Percentiles rank a stretch among this genome's conserved stretches.
These are phyloP conservation scores for Blastomyces silverae DNA, from an alignment of 2,329 filamentous ascomycete genomes.

Conservation along the genomic window DNA sequence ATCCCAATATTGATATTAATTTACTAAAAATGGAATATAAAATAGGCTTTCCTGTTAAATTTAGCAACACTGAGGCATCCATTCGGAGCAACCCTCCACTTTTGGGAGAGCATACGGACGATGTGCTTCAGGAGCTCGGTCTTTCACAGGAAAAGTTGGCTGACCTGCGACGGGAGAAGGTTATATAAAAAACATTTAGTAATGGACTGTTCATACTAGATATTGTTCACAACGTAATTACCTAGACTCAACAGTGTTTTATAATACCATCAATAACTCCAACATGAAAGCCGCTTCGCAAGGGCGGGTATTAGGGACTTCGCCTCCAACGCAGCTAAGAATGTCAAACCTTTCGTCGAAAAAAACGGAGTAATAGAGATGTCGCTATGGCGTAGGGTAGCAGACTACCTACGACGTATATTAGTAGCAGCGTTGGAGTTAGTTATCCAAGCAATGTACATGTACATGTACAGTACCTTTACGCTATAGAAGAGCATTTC, in stretches of 20 bases:
- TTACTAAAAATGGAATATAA: neutral
- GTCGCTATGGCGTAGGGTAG: neutral
- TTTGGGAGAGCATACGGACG: constrained; percentile 31
- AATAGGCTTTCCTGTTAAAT: constrained; percentile 29
- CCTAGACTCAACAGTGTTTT: neutral
- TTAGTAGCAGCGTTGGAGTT: neutral
- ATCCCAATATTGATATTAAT: neutral
- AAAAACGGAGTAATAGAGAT: neutral
- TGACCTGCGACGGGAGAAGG: constrained; percentile 21
- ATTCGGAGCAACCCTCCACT: constrained; percentile 26
- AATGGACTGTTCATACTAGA: neutral
- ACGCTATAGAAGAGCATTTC: no score
- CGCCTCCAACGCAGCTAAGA: neutral
- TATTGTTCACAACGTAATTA: neutral
- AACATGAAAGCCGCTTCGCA: neutral
- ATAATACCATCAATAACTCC: neutral
- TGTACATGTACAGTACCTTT: no score
- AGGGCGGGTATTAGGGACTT: no score
- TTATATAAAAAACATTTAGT: neutral
- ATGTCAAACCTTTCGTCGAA: neutral
- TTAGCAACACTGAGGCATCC: constrained; percentile 26
- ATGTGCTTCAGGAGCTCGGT: constrained; percentile 25
- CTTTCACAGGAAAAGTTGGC: constrained; percentile 20
- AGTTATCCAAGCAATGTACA: no score
- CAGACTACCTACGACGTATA: neutral